A percentile compares a stretch with the other conserved stretches of the same genome.
These are phyloP conservation scores for Apiotrichum gamsii DNA, from an alignment of 1,284 basidiomycete species.

Conservation along the genomic window DNA sequence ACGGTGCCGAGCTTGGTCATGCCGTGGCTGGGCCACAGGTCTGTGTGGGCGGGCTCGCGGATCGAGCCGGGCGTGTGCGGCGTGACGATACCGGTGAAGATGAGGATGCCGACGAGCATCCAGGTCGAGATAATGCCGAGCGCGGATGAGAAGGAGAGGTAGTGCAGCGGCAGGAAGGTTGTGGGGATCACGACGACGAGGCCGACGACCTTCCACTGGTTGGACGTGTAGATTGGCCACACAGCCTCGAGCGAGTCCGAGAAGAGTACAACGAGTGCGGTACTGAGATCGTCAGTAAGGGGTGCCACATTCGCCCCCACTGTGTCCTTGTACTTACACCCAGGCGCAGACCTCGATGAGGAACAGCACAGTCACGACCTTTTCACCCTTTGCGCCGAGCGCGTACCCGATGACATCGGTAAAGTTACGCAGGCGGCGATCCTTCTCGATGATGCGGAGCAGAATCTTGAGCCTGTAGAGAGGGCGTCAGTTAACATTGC, in stretches of 20 bases:
- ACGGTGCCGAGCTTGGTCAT: slow-evolving; percentile 62
- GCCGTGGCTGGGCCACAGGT: slow-evolving; percentile 55
- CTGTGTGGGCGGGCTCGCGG: slow-evolving; percentile 67
- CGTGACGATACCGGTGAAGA: slow-evolving; percentile 62
- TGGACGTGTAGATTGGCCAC: slow-evolving; percentile 59
- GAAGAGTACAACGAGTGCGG: slow-evolving; percentile 74
- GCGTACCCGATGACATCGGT: slow-evolving; percentile 41
- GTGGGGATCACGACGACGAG: slow-evolving; percentile 68
- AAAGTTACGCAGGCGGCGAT: slow-evolving; percentile 38
- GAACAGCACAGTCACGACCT: slow-evolving; percentile 67
- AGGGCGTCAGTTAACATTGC: too few relatives aligned
- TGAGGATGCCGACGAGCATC: slow-evolving; percentile 68
- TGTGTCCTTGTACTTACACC: slow-evolving; percentile 40
- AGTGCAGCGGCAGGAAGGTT: slow-evolving; percentile 74
- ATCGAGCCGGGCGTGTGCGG: slow-evolving; percentile 70
- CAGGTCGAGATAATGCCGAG: slow-evolving; percentile 73
- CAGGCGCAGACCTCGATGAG: slow-evolving; percentile 72
- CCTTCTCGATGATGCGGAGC: slow-evolving; percentile 39
- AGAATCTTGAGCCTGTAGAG: slow-evolving; percentile 45
- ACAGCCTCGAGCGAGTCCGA: slow-evolving; percentile 74
- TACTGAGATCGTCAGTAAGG: slow-evolving; percentile 49
- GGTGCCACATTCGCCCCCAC: too few relatives aligned
- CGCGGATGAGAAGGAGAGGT: slow-evolving; percentile 77
- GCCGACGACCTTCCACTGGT: slow-evolving; percentile 69
- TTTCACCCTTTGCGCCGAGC: slow-evolving; percentile 58